Evolutionary conservation across 2,329 filamentous ascomycete species (phyloP).

Genomic region (Microdochium paspali): DNA sequence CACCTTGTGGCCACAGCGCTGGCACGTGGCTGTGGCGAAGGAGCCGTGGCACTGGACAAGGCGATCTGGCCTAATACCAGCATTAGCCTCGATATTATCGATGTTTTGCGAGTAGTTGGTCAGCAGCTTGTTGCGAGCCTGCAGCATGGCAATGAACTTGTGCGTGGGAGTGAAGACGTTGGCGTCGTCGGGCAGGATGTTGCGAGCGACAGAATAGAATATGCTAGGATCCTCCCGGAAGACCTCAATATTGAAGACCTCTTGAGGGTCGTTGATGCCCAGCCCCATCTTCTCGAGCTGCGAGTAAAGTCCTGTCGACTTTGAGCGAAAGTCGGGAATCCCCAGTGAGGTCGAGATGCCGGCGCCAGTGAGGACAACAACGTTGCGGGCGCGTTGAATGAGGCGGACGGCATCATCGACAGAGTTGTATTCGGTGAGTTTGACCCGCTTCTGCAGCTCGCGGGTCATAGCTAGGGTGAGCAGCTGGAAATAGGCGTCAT

Average conservation of each 20-base stretch:
- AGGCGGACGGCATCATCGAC: slow-evolving; percentile 79
- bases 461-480: slow-evolving; percentile 70
- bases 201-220: slow-evolving; percentile 86
- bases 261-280: slow-evolving; percentile 68
- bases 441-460: slow-evolving; percentile 73
- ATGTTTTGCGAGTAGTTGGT: slow-evolving; percentile 99
- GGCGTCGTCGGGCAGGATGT: slow-evolving; percentile 68
- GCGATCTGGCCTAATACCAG: slow-evolving; percentile 72
- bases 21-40: slow-evolving; percentile 84
- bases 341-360: slow-evolving; percentile 95
- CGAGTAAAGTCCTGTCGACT: slow-evolving; percentile 84
- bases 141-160: slow-evolving; percentile 82
- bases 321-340: slow-evolving; percentile 94
- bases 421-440: slow-evolving; percentile 71
- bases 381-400: slow-evolving; percentile 65
- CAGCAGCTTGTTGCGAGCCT: slow-evolving; percentile 79
- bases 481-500: slow-evolving; percentile 66
- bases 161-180: slow-evolving; percentile 85
- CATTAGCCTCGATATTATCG: slow-evolving; percentile 85
- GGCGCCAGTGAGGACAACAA: slow-evolving; percentile 89
- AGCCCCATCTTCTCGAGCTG: slow-evolving; percentile 70
- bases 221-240: slow-evolving; percentile 81
- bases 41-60: slow-evolving; percentile 95
- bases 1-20: slow-evolving; percentile 69
- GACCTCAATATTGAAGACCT: slow-evolving; percentile 85